Evolutionary conservation across 2,329 filamentous ascomycete genomes (phyloP).

Genomic region (Basipetospora sp.): DNA sequence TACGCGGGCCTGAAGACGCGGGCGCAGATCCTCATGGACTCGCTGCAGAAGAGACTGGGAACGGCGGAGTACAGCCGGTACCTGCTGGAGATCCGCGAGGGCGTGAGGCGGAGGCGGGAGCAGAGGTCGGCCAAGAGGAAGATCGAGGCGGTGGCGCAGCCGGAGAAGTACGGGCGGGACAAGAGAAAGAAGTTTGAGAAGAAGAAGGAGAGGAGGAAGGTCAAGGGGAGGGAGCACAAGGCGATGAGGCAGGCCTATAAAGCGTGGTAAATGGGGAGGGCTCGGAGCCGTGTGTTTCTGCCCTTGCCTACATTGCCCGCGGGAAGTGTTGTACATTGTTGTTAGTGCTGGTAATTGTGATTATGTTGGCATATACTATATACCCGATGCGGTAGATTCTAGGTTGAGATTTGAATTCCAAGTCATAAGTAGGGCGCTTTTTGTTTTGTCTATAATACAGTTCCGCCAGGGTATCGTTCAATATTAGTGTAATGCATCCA

Average conservation of each 20-base stretch:
- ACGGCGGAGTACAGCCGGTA: constrained; percentile 63
- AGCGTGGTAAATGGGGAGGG: constrained; percentile 17
- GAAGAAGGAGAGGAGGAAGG: constrained; percentile 72
- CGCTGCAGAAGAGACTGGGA: constrained; percentile 73
- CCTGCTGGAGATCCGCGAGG: constrained; percentile 57
- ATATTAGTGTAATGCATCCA: too few relatives aligned
- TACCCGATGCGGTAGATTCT: too few relatives aligned
- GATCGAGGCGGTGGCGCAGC: constrained; percentile 71
- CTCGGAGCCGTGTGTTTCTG: background rate
- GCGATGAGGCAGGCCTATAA: constrained; percentile 58
- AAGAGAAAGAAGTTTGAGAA: constrained; percentile 75
- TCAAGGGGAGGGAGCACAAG: constrained; percentile 58
- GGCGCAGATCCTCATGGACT: constrained; percentile 63
- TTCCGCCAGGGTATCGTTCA: too few relatives aligned
- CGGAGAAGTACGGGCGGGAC: constrained; percentile 60
- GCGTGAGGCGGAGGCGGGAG: constrained; percentile 56
- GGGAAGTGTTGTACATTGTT: too few relatives aligned
- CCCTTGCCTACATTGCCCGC: too few relatives aligned
- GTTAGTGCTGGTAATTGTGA: too few relatives aligned
- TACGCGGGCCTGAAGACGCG: constrained; percentile 59
- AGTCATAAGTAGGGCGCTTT: too few relatives aligned
- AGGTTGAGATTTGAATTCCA: too few relatives aligned
- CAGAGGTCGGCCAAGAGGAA: constrained; percentile 70
- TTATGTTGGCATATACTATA: too few relatives aligned
- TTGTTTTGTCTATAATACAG: too few relatives aligned